Conservation (phyloP, 2,329 filamentous ascomycete species). For the Periglandula ipomoeae region DNA sequence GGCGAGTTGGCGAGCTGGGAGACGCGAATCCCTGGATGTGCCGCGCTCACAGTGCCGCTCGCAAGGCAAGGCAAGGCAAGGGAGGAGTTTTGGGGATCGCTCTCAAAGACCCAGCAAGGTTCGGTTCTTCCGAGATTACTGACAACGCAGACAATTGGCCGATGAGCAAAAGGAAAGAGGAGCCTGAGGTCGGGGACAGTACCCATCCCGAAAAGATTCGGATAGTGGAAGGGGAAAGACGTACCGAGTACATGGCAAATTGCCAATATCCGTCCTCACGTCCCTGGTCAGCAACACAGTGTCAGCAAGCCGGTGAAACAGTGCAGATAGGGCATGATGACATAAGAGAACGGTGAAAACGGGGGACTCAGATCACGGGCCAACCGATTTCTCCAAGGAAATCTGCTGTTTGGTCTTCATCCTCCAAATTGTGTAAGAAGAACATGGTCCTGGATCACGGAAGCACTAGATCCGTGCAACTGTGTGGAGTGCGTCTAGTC, state of each 20-base stretch:
- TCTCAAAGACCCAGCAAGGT: not conserved
- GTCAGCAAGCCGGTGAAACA: not conserved
- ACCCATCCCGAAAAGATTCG: conserved; percentile 3
- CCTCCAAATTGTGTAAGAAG: not conserved
- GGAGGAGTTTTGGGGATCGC: not conserved
- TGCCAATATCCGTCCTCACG: not conserved
- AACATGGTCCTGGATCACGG: conserved; percentile 1
- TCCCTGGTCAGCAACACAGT: not conserved
- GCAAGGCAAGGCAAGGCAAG: not conserved
- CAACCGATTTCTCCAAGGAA: too few species aligned
- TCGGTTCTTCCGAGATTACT: conserved; percentile 2
- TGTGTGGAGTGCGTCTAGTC: conserved; percentile 1
- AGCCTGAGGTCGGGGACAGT: not conserved
- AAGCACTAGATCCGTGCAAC: not conserved
- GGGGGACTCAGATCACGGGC: not conserved
- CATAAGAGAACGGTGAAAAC: conserved; percentile 1
- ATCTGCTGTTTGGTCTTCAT: not conserved
- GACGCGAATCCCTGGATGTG: too few species aligned
- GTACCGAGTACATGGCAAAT: conserved; percentile 1
- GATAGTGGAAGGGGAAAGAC: not conserved
- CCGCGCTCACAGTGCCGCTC: not conserved
- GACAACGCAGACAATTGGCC: conserved; percentile 1
- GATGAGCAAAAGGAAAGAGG: not conserved
- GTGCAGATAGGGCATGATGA: not conserved
- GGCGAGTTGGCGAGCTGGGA: too few species aligned